These are phyloP conservation scores for Podospora conica DNA, from an alignment of 495 filamentous ascomycete species.

Conservation along the genomic window DNA sequence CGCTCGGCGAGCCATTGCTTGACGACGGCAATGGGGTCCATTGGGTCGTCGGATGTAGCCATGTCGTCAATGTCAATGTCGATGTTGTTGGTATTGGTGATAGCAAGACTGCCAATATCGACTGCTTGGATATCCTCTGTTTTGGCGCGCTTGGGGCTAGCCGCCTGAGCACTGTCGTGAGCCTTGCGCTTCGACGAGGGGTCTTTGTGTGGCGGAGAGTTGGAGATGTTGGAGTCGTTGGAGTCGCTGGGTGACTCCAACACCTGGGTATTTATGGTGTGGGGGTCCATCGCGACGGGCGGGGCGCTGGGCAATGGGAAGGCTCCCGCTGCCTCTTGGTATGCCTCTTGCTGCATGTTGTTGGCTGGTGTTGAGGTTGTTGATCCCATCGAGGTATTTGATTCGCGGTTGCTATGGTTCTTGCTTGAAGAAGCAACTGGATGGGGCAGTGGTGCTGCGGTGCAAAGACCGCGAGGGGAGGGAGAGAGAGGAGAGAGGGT, in stretches of 20 bases:
- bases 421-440: not conserved
- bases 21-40: slow-evolving; percentile 26
- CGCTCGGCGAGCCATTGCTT: slow-evolving; percentile 33
- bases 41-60: slow-evolving; percentile 6
- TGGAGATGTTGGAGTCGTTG: not conserved
- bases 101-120: not conserved
- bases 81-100: not conserved
- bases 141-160: not conserved
- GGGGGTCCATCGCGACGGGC: not conserved
- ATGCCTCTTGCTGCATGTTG: not conserved
- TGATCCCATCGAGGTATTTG: not conserved
- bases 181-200: not conserved
- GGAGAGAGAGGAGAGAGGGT: not conserved
- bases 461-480: not conserved
- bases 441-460: not conserved
- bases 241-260: not conserved
- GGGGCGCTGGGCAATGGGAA: not conserved
- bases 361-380: not conserved
- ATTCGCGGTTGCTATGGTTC: not conserved
- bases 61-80: not conserved
- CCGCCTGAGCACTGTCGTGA: not conserved
- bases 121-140: not conserved
- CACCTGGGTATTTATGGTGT: not conserved
- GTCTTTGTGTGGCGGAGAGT: not conserved
- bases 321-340: not conserved